Base-by-base conservation (phyloP, 139 green algal genomes). In the Coccomyxa sp. region DNA sequence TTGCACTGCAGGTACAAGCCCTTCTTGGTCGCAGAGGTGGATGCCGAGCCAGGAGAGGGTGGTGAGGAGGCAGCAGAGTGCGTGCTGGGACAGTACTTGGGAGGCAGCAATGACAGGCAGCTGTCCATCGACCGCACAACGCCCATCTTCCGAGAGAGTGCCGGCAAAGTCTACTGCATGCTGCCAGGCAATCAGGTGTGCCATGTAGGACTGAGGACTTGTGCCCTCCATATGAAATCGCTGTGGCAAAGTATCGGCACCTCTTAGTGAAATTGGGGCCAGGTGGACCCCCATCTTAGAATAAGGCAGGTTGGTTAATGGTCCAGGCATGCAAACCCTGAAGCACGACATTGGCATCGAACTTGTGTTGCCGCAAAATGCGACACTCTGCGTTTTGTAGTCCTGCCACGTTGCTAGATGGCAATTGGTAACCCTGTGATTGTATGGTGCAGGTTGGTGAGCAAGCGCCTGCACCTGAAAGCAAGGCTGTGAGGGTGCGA, bases 51-150 rank as follows among this genome's bases (percentile, higher is more conserved):
- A 68, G 34, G 55, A 38, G 24, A 40, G 37, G 4, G 35, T 31
- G 41, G 34, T 35, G 39, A 50, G 44, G 31, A 24, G 39, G 58
- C 36, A 58, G 73, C 33, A 0, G 58, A 74, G 55, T 55, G 39
- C 33, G 39, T 74, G 41, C 74, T 83, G 34, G 68, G 55, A 37
- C 24, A 41, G 4, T 83, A 77, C 12, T 35, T 80, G 29, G 74
- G 55, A 4, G 18, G 58, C 34, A 55, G 39, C 27, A 83, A 83
- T 68, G 64, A 76, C 2, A 22, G 73, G 1, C 35, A 75, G 14
- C 29, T 80, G 74, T 68, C 44, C 33, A 58, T 83, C 5, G 58
- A 68, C n/a, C 77, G 79, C 35, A 83, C 79, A 24, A 83, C 79
- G n/a, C 79, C 79, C 31, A 58, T 83, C 6, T 83, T 79, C 41